Percentiles rank a stretch among this genome's conserved stretches.
phyloP scores from a whole-genome alignment of 225 moss, liverwort and hornwort species.

The Takakia lepidozioides region DNA sequence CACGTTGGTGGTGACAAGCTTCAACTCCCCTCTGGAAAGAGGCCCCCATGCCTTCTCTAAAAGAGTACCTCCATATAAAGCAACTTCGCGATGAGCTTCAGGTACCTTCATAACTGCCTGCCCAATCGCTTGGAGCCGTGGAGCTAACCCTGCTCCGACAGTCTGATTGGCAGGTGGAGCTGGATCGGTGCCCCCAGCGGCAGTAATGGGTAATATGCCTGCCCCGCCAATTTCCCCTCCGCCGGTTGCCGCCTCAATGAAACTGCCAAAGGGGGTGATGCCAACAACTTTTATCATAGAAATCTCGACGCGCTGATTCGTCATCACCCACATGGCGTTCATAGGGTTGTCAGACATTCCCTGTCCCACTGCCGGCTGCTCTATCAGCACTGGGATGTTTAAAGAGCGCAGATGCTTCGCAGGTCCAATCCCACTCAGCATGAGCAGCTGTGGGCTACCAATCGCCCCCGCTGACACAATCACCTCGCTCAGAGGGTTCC shows the following conservation, averaged over 20 bases:
- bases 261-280: conserved; percentile 41
- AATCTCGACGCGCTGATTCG: conserved; percentile 31
- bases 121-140: no score
- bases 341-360: conserved; percentile 51
- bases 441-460: conserved; percentile 54
- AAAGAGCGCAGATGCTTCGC: conserved; percentile 26
- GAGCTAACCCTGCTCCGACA: no score
- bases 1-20: conserved; percentile 19
- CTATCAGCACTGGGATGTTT: conserved; percentile 26
- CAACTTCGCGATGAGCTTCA: conserved; percentile 3
- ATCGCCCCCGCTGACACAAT: conserved; percentile 44
- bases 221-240: background rate
- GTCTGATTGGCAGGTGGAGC: no score
- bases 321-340: conserved; percentile 35
- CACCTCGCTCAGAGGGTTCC: conserved; percentile 20
- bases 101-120: no score
- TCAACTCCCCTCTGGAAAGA: conserved; percentile 32
- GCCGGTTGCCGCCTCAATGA: conserved; percentile 50
- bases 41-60: conserved; percentile 58
- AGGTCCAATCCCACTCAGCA: conserved; percentile 63
- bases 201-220: conserved; percentile 4
- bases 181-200: no score
- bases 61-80: conserved; percentile 36
- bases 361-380: conserved; percentile 25
- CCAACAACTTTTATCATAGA: conserved; percentile 35